A percentile compares a stretch with the other conserved stretches of the same genome.
These are phyloP conservation scores for Penicillium paxilli DNA, from an alignment of 495 filamentous ascomycete species.

Conservation along the genomic window DNA sequence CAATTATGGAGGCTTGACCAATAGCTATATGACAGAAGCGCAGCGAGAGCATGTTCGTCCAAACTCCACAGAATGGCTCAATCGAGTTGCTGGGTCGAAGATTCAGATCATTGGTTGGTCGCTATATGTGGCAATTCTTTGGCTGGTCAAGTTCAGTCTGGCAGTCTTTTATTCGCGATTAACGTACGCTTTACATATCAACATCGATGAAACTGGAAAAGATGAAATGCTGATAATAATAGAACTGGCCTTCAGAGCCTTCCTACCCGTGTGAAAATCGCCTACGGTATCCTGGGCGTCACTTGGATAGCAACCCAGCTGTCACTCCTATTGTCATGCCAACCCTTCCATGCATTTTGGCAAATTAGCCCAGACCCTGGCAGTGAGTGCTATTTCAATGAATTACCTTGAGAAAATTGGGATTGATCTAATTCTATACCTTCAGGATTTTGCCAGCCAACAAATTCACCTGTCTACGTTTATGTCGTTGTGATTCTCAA, in stretches of 20 bases:
- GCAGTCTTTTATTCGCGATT: conserved; percentile 52
- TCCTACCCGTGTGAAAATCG: conserved; percentile 41
- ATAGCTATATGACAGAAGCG: conserved; percentile 50
- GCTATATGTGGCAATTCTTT: conserved; percentile 50
- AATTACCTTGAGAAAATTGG: too few relatives aligned
- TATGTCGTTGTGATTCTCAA: conserved; percentile 45
- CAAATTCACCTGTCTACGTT: conserved; percentile 34
- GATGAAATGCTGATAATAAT: not conserved
- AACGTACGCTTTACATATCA: conserved; percentile 36
- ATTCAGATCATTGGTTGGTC: conserved; percentile 54
- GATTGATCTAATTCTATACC: conserved; percentile 14
- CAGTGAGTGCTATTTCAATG: too few relatives aligned
- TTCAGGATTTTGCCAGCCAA: conserved; percentile 36
- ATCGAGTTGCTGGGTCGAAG: conserved; percentile 51
- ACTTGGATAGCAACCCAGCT: conserved; percentile 49
- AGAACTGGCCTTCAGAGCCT: conserved; percentile 44
- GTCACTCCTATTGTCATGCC: conserved; percentile 47
- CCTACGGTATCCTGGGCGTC: conserved; percentile 42
- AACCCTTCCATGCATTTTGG: conserved; percentile 49
- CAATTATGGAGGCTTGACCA: conserved; percentile 46
- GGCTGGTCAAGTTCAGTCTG: conserved; percentile 52
- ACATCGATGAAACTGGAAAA: not conserved
- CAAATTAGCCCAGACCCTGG: conserved; percentile 54
- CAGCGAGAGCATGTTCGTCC: conserved; percentile 41
- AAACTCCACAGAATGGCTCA: conserved; percentile 35